Evolutionary conservation across 176 grass and related monocot species (phyloP).

Genomic region (Hsuehochloa calcarea): DNA sequence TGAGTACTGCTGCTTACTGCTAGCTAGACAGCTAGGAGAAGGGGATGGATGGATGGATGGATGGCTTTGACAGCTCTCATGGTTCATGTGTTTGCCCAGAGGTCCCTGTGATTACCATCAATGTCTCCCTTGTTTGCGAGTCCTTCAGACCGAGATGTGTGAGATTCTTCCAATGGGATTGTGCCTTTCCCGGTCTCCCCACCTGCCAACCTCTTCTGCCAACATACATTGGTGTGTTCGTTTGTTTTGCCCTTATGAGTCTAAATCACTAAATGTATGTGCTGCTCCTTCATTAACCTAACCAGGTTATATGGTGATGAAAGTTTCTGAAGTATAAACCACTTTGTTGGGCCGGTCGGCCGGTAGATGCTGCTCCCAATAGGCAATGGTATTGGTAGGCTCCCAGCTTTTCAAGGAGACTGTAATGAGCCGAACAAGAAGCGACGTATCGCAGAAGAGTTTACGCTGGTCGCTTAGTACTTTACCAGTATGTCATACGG

Average conservation of each 20-base stretch:
- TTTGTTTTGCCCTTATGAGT: neutral
- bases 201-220: neutral
- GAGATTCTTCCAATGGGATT: slow-evolving; percentile 26
- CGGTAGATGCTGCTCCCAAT: neutral
- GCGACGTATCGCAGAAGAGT: neutral
- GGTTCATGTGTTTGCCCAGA: slow-evolving; percentile 7
- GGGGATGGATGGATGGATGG: neutral
- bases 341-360: neutral
- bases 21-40: slow-evolving; percentile 10
- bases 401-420: neutral
- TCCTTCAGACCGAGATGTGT: neutral
- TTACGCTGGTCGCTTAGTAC: neutral
- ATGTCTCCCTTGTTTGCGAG: neutral
- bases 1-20: neutral
- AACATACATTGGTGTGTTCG: too few relatives aligned
- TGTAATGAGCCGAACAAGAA: neutral
- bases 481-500: neutral
- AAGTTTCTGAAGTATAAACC: neutral
- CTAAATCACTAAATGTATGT: neutral
- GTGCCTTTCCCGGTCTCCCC: neutral
- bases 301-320: too few relatives aligned
- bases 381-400: neutral
- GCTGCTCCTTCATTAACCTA: neutral
- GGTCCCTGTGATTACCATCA: slow-evolving; percentile 13
- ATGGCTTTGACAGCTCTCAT: slow-evolving; percentile 18